phyloP scores from a whole-genome alignment of 2,329 filamentous ascomycete genomes.

The Penicillium sp. region DNA sequence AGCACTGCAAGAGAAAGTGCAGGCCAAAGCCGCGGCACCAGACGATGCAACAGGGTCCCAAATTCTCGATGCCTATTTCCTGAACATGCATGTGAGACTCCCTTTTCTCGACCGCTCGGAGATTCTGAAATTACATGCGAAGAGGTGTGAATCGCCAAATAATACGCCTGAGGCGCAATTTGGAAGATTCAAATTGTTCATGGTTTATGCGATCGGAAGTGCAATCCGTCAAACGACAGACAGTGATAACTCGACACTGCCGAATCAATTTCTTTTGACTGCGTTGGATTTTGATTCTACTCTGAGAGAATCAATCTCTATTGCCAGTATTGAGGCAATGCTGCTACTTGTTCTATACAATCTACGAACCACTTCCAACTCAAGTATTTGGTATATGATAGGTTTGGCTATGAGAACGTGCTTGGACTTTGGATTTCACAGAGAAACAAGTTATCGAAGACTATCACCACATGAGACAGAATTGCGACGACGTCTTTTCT shows the following conservation, averaged over 20 bases:
- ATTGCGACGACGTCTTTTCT: slow-evolving; percentile 38
- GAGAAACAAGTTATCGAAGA: slow-evolving; percentile 25
- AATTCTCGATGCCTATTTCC: slow-evolving; percentile 31
- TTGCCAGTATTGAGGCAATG: slow-evolving; percentile 32
- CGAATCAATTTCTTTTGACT: slow-evolving; percentile 20
- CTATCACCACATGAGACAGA: slow-evolving; percentile 24
- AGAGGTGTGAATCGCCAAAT: slow-evolving; percentile 6
- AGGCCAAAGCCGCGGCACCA: slow-evolving; percentile 15
- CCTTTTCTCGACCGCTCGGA: slow-evolving; percentile 26
- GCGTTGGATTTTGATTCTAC: slow-evolving; percentile 26
- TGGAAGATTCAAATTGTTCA: slow-evolving; percentile 31
- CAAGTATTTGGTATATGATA: slow-evolving; percentile 36
- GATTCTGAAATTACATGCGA: slow-evolving; percentile 23
- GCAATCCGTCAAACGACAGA: slow-evolving; percentile 28
- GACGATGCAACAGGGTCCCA: slow-evolving; percentile 21
- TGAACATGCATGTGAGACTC: slow-evolving; percentile 29
- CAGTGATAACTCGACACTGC: slow-evolving; percentile 24
- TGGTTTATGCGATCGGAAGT: slow-evolving; percentile 33
- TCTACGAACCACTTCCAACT: slow-evolving; percentile 30
- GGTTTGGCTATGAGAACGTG: slow-evolving; percentile 37
- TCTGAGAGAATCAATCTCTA: slow-evolving; percentile 16
- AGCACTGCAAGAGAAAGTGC: not conserved
- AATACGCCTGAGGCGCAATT: slow-evolving; percentile 19
- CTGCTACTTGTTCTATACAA: slow-evolving; percentile 34
- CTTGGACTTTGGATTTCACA: slow-evolving; percentile 35